Evolutionary conservation across 768 basidiomycete genomes (phyloP).

Genomic region (Cubamyces sp.): DNA sequence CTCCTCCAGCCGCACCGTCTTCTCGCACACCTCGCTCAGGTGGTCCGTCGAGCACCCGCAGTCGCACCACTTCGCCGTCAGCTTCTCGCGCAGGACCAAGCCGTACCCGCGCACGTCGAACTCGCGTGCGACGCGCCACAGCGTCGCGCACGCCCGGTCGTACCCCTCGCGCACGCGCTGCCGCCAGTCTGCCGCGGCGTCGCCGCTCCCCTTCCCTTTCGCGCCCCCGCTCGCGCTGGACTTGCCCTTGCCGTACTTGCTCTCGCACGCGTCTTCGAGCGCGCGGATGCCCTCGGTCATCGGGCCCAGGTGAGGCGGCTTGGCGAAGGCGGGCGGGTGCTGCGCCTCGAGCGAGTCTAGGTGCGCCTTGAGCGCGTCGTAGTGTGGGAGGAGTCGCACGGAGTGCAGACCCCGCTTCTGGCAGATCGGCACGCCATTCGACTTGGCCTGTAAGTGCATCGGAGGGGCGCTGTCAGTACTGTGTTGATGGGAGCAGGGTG

Average conservation of each 20-base stretch:
- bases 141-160: slow-evolving; percentile 60
- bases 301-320: slow-evolving; percentile 67
- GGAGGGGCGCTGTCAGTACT: not conserved
- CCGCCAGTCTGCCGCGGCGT: slow-evolving; percentile 50
- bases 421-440: slow-evolving; percentile 71
- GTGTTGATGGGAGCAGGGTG: not conserved
- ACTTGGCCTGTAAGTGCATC: slow-evolving; percentile 53
- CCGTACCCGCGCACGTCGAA: slow-evolving; percentile 78
- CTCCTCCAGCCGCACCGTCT: slow-evolving; percentile 71
- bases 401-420: slow-evolving; percentile 69
- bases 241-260: slow-evolving; percentile 49
- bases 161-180: slow-evolving; percentile 65
- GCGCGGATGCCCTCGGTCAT: slow-evolving; percentile 60
- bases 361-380: slow-evolving; percentile 61
- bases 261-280: slow-evolving; percentile 67
- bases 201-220: too few species aligned
- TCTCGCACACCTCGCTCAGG: slow-evolving; percentile 76
- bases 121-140: slow-evolving; percentile 73
- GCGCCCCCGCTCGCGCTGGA: too few species aligned
- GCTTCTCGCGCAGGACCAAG: slow-evolving; percentile 67
- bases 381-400: slow-evolving; percentile 62
- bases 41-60: slow-evolving; percentile 83
- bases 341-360: slow-evolving; percentile 62
- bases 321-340: slow-evolving; percentile 59
- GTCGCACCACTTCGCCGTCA: slow-evolving; percentile 78